Base-by-base conservation (phyloP, 306 rosid genomes). In the Calophaca sinica region DNA sequence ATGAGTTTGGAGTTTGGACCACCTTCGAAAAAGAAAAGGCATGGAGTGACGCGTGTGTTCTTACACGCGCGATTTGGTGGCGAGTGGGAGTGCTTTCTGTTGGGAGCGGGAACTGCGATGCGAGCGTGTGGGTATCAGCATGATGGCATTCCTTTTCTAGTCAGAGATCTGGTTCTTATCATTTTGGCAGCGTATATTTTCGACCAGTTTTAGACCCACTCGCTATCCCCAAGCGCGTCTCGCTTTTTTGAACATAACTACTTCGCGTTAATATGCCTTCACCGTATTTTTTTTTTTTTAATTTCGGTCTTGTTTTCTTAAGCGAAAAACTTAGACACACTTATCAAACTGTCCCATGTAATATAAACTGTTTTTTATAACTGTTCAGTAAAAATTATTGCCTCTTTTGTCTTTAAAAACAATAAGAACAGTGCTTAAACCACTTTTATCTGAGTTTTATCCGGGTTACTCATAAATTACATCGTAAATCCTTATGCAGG, bases 51-150 rank as follows among this genome's bases (percentile, higher is more conserved):
- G 64, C 10, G 60, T 13, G 44, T 49, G 61, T 0, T 3, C 0
- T 0, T 0, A 0, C 32, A 68, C 87, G 81, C 74, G 76, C 68
- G 65, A 55, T 20, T 20, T 20, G 26, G 26, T 20, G 26, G 26
- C 26, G 26, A 20, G 73, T 79, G 63, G 75, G 63, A 29, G 2
- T 33, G 9, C 3, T 28, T 36, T 45, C 28, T 48, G 62, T 5
- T 79, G 76, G 68, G 77, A 69, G 83, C 62, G 87, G 59, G 78
- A 80, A 68, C 31, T 62, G 81, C 73, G 77, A 62, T 77, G 82
- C 83, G 80, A 81, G 86, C 90, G 89, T 84, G 89, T 88, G 93
- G 84, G 84, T 84, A 51, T 54, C 61, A 68, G 84, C 63, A 77
- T 73, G 64, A 83, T 85, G 77, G 78, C 79, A 75, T 80, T 66